phyloP scores from a whole-genome alignment of 345 rosid genomes.

The Aegle marmelos region DNA sequence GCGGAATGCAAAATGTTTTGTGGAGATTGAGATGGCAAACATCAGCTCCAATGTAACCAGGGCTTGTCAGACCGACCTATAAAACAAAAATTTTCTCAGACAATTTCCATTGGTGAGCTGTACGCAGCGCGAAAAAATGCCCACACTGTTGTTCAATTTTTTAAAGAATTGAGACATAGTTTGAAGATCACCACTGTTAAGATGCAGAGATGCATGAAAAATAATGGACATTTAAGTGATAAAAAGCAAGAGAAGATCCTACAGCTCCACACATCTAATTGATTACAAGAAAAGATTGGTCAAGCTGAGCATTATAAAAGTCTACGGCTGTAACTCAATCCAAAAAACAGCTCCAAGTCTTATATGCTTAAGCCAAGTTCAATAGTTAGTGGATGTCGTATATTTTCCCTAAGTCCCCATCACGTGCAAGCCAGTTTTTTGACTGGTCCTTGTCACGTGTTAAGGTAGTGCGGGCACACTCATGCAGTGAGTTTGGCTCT shows the following conservation, averaged over 20 bases:
- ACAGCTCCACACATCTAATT: background rate
- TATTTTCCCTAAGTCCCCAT: too few species aligned
- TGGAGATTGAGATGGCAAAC: slow-evolving; percentile 99
- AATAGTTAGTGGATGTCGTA: too few species aligned
- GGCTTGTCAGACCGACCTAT: slow-evolving; percentile 96
- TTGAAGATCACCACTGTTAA: background rate
- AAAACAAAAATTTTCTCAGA: slow-evolving; percentile 12
- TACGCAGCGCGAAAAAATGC: too few species aligned
- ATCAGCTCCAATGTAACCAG: slow-evolving; percentile 98
- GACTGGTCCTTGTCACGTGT: too few species aligned
- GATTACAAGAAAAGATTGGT: background rate
- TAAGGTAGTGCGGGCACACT: too few species aligned
- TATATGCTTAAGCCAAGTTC: too few species aligned
- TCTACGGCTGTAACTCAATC: too few species aligned
- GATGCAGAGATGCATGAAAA: background rate
- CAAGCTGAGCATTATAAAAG: background rate
- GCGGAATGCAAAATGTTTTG: slow-evolving; percentile 97
- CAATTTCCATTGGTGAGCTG: too few species aligned
- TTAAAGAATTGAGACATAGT: background rate
- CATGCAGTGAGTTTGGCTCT: too few species aligned
- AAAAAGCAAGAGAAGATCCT: background rate
- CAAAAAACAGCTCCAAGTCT: too few species aligned
- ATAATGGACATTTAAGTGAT: background rate
- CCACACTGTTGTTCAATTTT: background rate
- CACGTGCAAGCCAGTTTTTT: too few species aligned